Conservation (phyloP, 2,329 filamentous ascomycete species). For the Beauveria bassiana region DNA sequence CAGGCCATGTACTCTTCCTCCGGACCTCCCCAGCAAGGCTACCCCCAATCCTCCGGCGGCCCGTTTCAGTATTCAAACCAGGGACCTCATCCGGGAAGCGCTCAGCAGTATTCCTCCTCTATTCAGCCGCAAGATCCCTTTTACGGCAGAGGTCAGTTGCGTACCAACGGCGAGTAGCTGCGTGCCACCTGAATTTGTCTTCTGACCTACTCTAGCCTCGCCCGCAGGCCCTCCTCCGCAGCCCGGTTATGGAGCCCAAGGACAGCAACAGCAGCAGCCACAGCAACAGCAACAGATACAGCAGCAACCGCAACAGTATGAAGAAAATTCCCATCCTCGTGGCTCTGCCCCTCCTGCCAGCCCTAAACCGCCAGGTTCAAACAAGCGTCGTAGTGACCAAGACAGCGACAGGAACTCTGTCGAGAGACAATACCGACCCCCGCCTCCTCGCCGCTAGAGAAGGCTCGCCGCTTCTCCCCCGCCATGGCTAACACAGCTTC, state of each 20-base stretch:
- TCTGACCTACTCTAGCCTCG: slow-evolving; percentile 38
- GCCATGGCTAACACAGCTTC: neutral
- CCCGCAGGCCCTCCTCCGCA: slow-evolving; percentile 36
- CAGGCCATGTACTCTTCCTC: slow-evolving; percentile 27
- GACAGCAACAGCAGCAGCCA: slow-evolving; percentile 27
- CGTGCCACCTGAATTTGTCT: slow-evolving; percentile 2
- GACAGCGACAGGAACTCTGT: slow-evolving; percentile 33
- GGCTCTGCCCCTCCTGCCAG: slow-evolving; percentile 29
- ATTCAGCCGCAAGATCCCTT: slow-evolving; percentile 45
- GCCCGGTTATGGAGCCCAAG: slow-evolving; percentile 28
- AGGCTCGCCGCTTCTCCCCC: neutral
- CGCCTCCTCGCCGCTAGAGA: slow-evolving; percentile 29
- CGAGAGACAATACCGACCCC: slow-evolving; percentile 30
- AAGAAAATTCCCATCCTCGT: slow-evolving; percentile 34
- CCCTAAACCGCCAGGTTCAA: slow-evolving; percentile 32
- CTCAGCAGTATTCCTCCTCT: slow-evolving; percentile 26
- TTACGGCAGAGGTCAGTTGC: slow-evolving; percentile 53
- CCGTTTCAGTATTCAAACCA: slow-evolving; percentile 28
- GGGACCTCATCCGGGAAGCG: slow-evolving; percentile 21
- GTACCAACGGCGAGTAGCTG: slow-evolving; percentile 19
- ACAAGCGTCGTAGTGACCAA: slow-evolving; percentile 34
- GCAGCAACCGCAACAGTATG: slow-evolving; percentile 35
- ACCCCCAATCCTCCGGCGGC: slow-evolving; percentile 21
- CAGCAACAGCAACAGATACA: slow-evolving; percentile 16
- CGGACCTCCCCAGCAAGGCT: slow-evolving; percentile 23